Percentiles rank a stretch among this genome's conserved stretches.
Evolutionary conservation across 2,329 filamentous ascomycete genomes (phyloP).

Genomic region (Penicillium sp.): DNA sequence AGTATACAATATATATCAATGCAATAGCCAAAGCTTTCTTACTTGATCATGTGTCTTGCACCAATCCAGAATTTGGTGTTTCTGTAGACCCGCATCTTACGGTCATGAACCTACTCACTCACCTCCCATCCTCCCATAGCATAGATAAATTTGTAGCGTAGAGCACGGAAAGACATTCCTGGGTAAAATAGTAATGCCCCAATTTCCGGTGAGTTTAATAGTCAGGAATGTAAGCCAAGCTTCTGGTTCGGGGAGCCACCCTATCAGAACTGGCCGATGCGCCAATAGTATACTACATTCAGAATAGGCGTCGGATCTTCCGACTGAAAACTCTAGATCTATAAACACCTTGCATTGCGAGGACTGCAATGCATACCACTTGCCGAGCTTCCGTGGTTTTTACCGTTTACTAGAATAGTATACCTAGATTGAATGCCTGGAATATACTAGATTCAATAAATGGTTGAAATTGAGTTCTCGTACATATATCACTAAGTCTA

Average conservation of each 20-base stretch:
- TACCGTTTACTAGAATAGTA: background rate
- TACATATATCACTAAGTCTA: background rate
- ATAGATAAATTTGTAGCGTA: background rate
- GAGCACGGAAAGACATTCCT: background rate
- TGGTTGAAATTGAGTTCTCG: background rate
- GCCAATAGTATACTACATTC: background rate
- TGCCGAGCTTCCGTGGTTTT: background rate
- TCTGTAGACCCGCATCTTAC: background rate
- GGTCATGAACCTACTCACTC: background rate
- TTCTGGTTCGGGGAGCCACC: background rate
- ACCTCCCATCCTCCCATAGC: background rate
- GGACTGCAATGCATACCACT: conserved; percentile 12
- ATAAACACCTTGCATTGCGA: conserved; percentile 14
- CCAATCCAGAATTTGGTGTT: background rate
- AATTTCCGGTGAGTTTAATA: background rate
- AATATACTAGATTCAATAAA: background rate
- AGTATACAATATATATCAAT: background rate
- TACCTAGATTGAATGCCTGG: background rate
- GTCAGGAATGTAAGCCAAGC: conserved; percentile 16
- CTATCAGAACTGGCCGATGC: background rate
- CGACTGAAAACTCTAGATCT: conserved; percentile 6
- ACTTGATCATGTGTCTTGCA: background rate
- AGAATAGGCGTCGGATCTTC: background rate
- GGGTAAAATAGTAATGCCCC: background rate
- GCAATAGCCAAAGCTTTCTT: background rate